Evolutionary conservation across 2,329 filamentous ascomycete genomes (phyloP), one percentile per base, ranked within the genome.

Genomic region (Microcyclosporella mali): DNA sequence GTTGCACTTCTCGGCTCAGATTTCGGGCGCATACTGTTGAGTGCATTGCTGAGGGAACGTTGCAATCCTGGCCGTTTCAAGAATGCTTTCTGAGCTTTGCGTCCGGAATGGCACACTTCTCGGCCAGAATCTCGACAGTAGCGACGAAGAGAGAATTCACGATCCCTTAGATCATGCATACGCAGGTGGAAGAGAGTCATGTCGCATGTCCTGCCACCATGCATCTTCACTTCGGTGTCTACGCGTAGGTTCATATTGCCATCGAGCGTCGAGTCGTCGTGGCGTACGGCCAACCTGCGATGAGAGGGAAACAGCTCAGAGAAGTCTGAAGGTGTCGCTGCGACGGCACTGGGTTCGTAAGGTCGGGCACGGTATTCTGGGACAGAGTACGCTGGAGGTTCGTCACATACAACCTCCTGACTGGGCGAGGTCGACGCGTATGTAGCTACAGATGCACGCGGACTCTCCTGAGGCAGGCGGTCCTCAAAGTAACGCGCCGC

Each of bases 201-300:
- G 55, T 80, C 79, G 30, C 47, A 49, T 43, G 41, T 46, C 50
- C 81, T 77, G 32, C 74, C 72, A 31, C 77, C 76, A 18, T 75
- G 74, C 18, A 71, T 68, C 18, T 70, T 67, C 34, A 86, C 77
- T 50, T 85, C 72, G 4, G 87, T 90, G 62, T 95, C 89, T 45
- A 97, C 75, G 25, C 89, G 82, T 44, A 98, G 74, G 62, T 97
- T 97, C 88, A 95, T 94, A 71, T 95, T 95, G 28, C 90, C 90
- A 62, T 98, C 90, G 3, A 82, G 68, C 0, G 88, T 92, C 37
- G 86, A 80, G 66, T 95, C 88, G 62, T 97, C 92, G 62, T 97
- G 90, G 19, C 85, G 81, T 59, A 98, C 88, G 28, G 79, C 79
- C 40, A 97, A 70, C 43, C 85, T 79, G 62, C 88, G 81, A 53